Base-by-base conservation (phyloP, 2,329 filamentous ascomycete genomes). In the Bisporella sp. region DNA sequence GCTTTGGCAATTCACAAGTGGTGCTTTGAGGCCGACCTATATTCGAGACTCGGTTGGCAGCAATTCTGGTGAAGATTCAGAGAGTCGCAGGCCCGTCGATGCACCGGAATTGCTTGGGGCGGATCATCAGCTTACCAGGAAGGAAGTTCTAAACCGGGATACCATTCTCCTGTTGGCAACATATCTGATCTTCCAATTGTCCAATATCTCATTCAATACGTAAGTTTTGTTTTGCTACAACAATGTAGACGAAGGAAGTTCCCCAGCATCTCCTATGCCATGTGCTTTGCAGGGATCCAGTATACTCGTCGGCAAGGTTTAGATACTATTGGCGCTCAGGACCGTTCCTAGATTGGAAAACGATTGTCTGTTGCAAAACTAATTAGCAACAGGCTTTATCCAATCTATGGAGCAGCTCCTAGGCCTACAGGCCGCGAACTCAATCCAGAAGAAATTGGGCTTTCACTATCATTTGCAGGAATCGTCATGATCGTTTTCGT, bases 181-280 rank as follows among this genome's bases (percentile, higher is more conserved):
- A 0, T 97, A 96, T 63, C 79, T 96, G 41, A 85, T 97, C 46
- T 99, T 97, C 64, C 91, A 96, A 62, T 76, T 99, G 5, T 84
- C 87, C 54, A 97, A 97, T 67, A 89, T 96, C 57, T 90, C 89
- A 4, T 99, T 47, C 37, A 40, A 47, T 37, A 40, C 21, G 21
- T 21, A 21, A 21, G 21, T 21, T 21, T 21, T 21, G 21, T 21
- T 21, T 21, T 21, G 21, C 21, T 21, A 21, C 21, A 21, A 21
- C 3, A 3, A 21, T 21, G 21, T 21, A 21, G 21, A 21, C 21
- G 21, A 21, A 21, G 21, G 21, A 21, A 21, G 21, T 21, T 97
- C 5, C 84, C 87, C 54, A 97, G 97, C 67, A 89, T 96, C 58
- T 90, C 89, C 4, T 97, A 21, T 21, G 21, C 21, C 21, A 21